Base-by-base conservation (phyloP, 768 basidiomycete species). In the Lactarius pseudohatsudake region DNA sequence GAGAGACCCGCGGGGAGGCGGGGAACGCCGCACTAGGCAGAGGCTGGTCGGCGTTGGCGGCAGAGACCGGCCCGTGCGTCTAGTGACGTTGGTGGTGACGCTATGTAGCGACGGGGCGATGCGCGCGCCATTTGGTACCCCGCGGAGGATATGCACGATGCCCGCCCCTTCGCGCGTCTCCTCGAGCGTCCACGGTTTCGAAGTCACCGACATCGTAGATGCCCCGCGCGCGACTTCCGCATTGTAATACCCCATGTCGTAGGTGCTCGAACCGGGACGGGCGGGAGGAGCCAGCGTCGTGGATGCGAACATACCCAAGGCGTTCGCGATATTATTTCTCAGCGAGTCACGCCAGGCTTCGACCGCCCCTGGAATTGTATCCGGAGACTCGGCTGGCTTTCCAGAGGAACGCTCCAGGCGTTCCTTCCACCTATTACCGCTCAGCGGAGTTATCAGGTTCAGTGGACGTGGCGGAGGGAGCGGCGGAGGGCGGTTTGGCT, bases 171-270 rank as follows among this genome's bases (percentile, higher is more conserved):
- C 74, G 18, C 72, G 74, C 15, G 72, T 77, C 65, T 81, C 80
- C 65, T 81, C 79, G 34, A 81, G 66, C 3, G 78, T 78, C 78
- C 79, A 82, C 10, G 73, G 65, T 47, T 72, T 76, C 3, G 78
- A 77, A 16, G 22, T 18, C 36, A 15, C 38, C 34, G 69, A 65
- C 26, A 53, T 38, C 4, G 32, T 28, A 3, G 68, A 70, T 16
- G 16, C 32, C 10, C 26, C 59, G 10, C 59, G 62, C 22, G 16
- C 30, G 32, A 58, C 34, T 9, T 53, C 61, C 11, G 54, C 56
- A 18, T 10, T 32, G 26, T 11, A 18, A 1, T 45, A 26, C 4
- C 54, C 13, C 58, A 43, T 64, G n/a, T 56, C 56, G 30, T 69
- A 68, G 7, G 41, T 10, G 0, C 45, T 36, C 26, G 38, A 36